Percentiles rank a stretch among this genome's conserved stretches.
These are phyloP conservation scores for Tricholoma furcatifolium DNA, from an alignment of 768 basidiomycete genomes.

Conservation along the genomic window DNA sequence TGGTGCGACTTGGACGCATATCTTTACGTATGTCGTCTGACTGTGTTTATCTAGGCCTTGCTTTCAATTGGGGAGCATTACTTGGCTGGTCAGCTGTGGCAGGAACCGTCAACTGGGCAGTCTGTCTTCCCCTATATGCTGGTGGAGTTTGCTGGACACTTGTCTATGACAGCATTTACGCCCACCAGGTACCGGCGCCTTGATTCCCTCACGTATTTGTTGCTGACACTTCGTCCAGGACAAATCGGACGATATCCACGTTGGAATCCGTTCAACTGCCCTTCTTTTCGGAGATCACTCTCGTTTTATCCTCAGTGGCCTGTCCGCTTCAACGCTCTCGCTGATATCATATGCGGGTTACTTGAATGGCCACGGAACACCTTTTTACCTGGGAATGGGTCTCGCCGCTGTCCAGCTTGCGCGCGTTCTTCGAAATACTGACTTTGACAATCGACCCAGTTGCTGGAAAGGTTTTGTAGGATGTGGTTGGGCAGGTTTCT, in stretches of 20 bases:
- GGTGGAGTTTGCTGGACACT: slow-evolving; percentile 93
- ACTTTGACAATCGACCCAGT: slow-evolving; percentile 73
- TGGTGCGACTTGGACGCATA: slow-evolving; percentile 49
- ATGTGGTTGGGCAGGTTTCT: slow-evolving; percentile 87
- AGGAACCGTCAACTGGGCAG: slow-evolving; percentile 74
- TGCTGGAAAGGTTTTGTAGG: slow-evolving; percentile 91
- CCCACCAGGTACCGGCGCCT: slow-evolving; percentile 72
- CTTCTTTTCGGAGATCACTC: slow-evolving; percentile 83
- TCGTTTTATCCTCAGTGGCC: slow-evolving; percentile 68
- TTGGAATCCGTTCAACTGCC: slow-evolving; percentile 92
- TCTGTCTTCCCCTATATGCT: slow-evolving; percentile 86
- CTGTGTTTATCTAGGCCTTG: slow-evolving; percentile 56
- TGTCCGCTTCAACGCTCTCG: slow-evolving; percentile 73
- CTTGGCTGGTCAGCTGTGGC: slow-evolving; percentile 96
- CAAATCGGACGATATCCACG: slow-evolving; percentile 84
- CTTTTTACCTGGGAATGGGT: slow-evolving; percentile 79
- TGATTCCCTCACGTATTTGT: neutral
- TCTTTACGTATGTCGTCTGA: neutral
- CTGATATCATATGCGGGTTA: slow-evolving; percentile 78
- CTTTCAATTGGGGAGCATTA: slow-evolving; percentile 97
- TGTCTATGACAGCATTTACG: slow-evolving; percentile 97
- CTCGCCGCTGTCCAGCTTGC: slow-evolving; percentile 76
- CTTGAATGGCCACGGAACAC: slow-evolving; percentile 70
- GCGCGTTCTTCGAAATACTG: slow-evolving; percentile 69
- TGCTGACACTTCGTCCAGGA: slow-evolving; percentile 50